phyloP scores from a whole-genome alignment of 2,329 filamentous ascomycete species.

The Domatiomyces catenatus region DNA sequence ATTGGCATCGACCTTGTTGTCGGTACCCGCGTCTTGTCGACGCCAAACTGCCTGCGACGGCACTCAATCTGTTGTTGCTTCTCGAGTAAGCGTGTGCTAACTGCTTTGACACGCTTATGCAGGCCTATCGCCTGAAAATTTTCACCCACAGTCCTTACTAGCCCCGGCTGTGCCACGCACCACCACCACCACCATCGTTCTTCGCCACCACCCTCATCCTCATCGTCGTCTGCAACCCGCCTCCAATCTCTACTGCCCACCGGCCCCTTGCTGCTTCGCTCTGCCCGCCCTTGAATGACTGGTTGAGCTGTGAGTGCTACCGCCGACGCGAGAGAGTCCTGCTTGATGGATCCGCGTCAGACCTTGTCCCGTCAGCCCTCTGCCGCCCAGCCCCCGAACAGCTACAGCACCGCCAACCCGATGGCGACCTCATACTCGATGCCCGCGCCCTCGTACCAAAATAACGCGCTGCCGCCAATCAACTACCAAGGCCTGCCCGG shows the following conservation, averaged over 20 bases:
- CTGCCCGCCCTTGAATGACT: constrained; percentile 11
- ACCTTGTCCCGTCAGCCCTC: constrained; percentile 22
- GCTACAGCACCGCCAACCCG: constrained; percentile 24
- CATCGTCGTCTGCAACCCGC: neutral
- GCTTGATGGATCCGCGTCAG: constrained; percentile 18
- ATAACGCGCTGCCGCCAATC: constrained; percentile 32
- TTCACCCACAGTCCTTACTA: neutral
- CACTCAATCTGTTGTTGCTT: neutral
- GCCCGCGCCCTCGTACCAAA: constrained; percentile 33
- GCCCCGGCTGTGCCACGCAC: neutral
- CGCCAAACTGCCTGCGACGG: neutral
- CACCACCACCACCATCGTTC: neutral
- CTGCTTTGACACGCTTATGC: neutral
- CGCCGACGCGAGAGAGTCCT: constrained; percentile 8
- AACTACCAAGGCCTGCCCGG: constrained; percentile 32
- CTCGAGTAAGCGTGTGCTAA: neutral
- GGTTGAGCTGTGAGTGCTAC: constrained; percentile 7
- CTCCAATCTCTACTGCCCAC: constrained; percentile 1
- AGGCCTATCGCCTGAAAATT: neutral
- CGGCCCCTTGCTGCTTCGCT: neutral
- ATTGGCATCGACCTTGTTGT: neutral
- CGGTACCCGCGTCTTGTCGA: neutral
- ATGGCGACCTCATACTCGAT: constrained; percentile 26
- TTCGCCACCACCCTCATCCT: too few relatives aligned
- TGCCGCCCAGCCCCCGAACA: constrained; percentile 30